These are phyloP conservation scores for Tylopilus felleus DNA, from an alignment of 768 basidiomycete genomes.

Conservation along the genomic window DNA sequence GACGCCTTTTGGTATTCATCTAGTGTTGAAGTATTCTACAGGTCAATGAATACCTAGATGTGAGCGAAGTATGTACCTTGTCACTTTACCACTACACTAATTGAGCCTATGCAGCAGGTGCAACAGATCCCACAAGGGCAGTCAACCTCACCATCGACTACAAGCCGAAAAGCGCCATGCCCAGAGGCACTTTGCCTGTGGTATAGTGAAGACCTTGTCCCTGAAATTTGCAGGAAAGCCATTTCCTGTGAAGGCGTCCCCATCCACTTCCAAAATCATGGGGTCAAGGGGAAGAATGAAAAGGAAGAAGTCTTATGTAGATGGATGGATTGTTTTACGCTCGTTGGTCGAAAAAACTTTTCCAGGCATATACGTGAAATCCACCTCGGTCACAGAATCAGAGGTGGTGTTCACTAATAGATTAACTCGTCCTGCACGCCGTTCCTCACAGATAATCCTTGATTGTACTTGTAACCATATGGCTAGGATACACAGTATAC, in stretches of 20 bases:
- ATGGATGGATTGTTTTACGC: not conserved
- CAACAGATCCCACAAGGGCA: not conserved
- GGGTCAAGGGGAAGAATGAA: not conserved
- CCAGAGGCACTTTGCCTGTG: not conserved
- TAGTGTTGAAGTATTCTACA: slow-evolving; percentile 2
- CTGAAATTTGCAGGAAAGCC: not conserved
- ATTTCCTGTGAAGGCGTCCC: not conserved
- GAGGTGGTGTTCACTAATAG: not conserved
- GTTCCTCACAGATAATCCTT: not conserved
- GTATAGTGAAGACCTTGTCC: not conserved
- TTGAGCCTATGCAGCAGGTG: not conserved
- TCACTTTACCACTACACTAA: not conserved
- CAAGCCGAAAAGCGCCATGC: not conserved
- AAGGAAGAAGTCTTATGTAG: not conserved
- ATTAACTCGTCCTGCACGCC: not conserved
- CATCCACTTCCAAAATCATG: not conserved
- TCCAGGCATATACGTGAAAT: not conserved
- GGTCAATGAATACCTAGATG: not conserved
- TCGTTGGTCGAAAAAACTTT: not conserved
- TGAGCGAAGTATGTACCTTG: too few species aligned
- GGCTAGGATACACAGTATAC: too few species aligned
- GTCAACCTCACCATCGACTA: not conserved
- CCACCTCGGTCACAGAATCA: slow-evolving; percentile 1
- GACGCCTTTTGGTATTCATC: not conserved
- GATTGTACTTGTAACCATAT: too few species aligned